These are phyloP conservation scores for Colletotrichum tropicicola DNA, from an alignment of 2,329 filamentous ascomycete species.

Conservation along the genomic window DNA sequence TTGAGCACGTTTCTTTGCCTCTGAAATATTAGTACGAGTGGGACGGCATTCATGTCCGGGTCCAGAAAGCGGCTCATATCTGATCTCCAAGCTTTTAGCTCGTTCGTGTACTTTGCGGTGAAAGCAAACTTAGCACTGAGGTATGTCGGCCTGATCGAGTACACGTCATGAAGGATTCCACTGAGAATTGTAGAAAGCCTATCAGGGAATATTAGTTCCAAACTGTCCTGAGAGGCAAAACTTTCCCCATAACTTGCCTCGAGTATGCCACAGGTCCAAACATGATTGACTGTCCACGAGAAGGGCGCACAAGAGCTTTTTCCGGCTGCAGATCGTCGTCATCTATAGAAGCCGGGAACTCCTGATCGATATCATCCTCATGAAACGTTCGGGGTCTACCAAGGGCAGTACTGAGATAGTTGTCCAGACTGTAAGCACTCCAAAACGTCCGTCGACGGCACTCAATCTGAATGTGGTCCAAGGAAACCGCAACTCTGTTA, in stretches of 20 bases:
- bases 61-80: not conserved
- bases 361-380: conserved; percentile 71
- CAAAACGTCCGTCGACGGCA: conserved; percentile 62
- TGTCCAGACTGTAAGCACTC: conserved; percentile 71
- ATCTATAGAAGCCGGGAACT: conserved; percentile 61
- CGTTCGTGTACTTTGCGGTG: conserved; percentile 36
- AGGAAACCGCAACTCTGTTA: conserved; percentile 36
- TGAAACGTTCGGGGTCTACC: conserved; percentile 69
- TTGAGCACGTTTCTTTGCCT: conserved; percentile 50
- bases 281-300: conserved; percentile 26
- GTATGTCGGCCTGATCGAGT: conserved; percentile 44
- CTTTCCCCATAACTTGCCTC: no score
- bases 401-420: conserved; percentile 69
- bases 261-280: conserved; percentile 43
- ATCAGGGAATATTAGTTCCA: no score
- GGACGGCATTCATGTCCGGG: not conserved
- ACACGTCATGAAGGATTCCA: conserved; percentile 43
- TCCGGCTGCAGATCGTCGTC: conserved; percentile 43
- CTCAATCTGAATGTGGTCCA: conserved; percentile 40
- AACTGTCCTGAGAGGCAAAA: no score
- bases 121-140: conserved; percentile 31
- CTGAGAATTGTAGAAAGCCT: conserved; percentile 44
- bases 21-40: conserved; percentile 46
- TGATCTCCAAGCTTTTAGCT: not conserved
- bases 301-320: not conserved